Evolutionary conservation across 495 filamentous ascomycete genomes (phyloP).

Genomic region (Apiosordaria backusii): DNA sequence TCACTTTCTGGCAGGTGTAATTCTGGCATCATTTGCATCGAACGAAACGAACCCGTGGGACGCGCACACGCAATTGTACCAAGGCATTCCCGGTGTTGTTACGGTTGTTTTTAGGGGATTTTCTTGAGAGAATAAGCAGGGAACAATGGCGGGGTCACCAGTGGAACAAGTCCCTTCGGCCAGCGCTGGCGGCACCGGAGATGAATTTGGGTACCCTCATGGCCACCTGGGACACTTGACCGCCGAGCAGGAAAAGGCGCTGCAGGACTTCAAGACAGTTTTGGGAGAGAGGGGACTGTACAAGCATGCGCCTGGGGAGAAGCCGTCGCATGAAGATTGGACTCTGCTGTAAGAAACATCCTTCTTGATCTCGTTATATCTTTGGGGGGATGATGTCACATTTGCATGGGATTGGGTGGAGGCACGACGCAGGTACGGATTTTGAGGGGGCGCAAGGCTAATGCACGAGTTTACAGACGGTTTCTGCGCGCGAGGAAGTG

Average conservation of each 20-base stretch:
- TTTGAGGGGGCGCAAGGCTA: background rate
- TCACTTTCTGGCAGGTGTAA: too few relatives aligned
- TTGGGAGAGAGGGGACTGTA: slow-evolving; percentile 65
- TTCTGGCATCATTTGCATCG: too few relatives aligned
- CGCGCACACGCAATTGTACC: too few relatives aligned
- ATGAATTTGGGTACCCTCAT: slow-evolving; percentile 52
- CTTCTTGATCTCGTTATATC: slow-evolving; percentile 3
- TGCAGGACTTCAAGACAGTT: slow-evolving; percentile 64
- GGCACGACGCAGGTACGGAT: background rate
- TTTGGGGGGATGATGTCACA: background rate
- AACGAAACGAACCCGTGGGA: too few relatives aligned
- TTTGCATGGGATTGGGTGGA: background rate
- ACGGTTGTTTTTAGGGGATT: background rate
- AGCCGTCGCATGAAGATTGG: slow-evolving; percentile 72
- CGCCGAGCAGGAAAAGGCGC: slow-evolving; percentile 59
- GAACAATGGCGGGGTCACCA: slow-evolving; percentile 12
- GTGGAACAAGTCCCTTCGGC: slow-evolving; percentile 17
- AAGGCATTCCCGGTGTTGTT: too few relatives aligned
- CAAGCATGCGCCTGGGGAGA: slow-evolving; percentile 41
- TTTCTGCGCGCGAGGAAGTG: slow-evolving; percentile 78
- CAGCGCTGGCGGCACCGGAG: slow-evolving; percentile 26
- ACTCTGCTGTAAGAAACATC: slow-evolving; percentile 63
- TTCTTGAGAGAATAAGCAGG: background rate
- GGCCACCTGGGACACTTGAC: slow-evolving; percentile 75
- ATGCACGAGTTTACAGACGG: slow-evolving; percentile 48